These are phyloP conservation scores for Flammula alnicola DNA, from an alignment of 1,284 basidiomycete species.

Conservation along the genomic window DNA sequence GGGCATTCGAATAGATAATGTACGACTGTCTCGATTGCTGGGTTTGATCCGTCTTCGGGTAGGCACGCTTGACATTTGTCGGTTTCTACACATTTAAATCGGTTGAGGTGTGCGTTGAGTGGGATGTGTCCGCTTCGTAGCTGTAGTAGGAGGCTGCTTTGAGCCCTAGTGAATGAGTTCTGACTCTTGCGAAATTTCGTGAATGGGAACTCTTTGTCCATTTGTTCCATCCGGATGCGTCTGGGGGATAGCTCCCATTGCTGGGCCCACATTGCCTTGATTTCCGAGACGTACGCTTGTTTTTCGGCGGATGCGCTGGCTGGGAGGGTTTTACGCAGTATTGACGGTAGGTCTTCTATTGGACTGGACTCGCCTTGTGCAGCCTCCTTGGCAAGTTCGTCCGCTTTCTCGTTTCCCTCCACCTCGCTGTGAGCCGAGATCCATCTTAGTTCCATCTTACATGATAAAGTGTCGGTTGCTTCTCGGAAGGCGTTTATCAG, in stretches of 20 bases:
- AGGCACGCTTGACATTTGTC: too few species aligned
- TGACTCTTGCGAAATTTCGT: constrained; percentile 22
- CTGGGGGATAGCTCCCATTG: constrained; percentile 23
- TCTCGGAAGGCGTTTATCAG: constrained; percentile 17
- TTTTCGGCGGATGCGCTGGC: constrained; percentile 25
- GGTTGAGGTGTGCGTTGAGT: too few species aligned
- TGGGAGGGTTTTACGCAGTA: constrained; percentile 21
- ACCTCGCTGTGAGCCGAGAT: constrained; percentile 29
- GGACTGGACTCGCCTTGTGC: constrained; percentile 20
- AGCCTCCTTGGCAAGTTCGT: constrained; percentile 32
- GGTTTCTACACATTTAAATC: too few species aligned
- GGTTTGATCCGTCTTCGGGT: too few species aligned
- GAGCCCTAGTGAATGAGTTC: constrained; percentile 12
- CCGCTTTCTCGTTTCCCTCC: constrained; percentile 29
- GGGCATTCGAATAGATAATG: too few species aligned
- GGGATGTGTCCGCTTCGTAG: not conserved
- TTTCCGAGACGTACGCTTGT: constrained; percentile 2
- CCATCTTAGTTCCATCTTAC: constrained; percentile 23
- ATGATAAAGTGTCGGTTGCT: not conserved
- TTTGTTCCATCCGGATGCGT: constrained; percentile 6
- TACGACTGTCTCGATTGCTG: too few species aligned
- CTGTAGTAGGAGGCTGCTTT: constrained; percentile 30
- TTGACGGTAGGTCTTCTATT: constrained; percentile 13
- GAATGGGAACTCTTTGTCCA: constrained; percentile 21
- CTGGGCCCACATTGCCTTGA: constrained; percentile 8